A percentile compares a stretch with the other conserved stretches of the same genome.
phyloP scores from a whole-genome alignment of 495 filamentous ascomycete genomes.

The Aspergillus mulundensis region DNA sequence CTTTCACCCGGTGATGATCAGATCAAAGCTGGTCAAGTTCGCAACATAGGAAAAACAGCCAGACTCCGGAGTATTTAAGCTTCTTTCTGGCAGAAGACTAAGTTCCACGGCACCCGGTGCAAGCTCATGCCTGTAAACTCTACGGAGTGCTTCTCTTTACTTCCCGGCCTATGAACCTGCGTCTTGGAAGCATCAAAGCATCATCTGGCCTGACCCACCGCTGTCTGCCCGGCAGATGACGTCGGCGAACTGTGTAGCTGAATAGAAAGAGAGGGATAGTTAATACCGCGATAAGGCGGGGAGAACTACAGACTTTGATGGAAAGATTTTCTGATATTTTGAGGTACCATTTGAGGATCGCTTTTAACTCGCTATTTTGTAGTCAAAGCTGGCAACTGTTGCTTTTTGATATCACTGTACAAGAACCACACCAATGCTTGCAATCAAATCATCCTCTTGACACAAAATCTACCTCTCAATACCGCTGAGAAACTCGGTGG shows the following conservation, averaged over 20 bases:
- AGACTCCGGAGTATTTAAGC: slow-evolving; percentile 1
- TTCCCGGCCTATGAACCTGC: not conserved
- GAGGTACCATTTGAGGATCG: not conserved
- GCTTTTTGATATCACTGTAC: not conserved
- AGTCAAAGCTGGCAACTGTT: not conserved
- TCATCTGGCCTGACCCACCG: slow-evolving; percentile 3
- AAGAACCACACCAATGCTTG: not conserved
- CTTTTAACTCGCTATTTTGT: not conserved
- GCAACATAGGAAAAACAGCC: not conserved
- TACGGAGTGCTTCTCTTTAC: not conserved
- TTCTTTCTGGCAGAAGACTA: not conserved
- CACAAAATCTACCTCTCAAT: slow-evolving; percentile 13
- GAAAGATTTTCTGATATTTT: not conserved
- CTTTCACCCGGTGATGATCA: slow-evolving; percentile 1
- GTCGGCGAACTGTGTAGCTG: not conserved
- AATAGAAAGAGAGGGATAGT: not conserved
- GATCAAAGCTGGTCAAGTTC: not conserved
- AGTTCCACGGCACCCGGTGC: not conserved
- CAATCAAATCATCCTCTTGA: not conserved
- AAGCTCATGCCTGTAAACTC: not conserved
- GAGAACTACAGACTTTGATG: not conserved
- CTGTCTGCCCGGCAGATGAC: not conserved
- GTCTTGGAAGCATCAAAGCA: not conserved
- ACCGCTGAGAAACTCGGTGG: slow-evolving; percentile 30
- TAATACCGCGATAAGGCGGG: not conserved